phyloP scores from a whole-genome alignment of 176 grass and related monocot genomes.

The Ananas comosus region DNA sequence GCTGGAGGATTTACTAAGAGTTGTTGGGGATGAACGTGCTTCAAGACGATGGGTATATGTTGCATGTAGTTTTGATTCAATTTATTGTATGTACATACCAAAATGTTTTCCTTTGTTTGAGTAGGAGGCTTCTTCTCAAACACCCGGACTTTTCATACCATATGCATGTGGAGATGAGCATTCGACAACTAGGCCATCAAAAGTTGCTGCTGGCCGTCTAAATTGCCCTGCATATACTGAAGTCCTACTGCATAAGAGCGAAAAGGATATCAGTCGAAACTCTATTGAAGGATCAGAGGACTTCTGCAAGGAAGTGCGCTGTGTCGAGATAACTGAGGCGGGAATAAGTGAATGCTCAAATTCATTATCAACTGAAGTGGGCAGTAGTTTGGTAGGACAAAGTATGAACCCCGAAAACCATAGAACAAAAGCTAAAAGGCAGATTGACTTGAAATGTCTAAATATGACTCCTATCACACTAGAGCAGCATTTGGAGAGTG shows the following conservation, averaged over 20 bases:
- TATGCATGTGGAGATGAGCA: conserved; percentile 47
- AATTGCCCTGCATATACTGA: conserved; percentile 46
- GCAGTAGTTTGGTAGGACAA: conserved; percentile 31
- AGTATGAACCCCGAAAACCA: conserved; percentile 20
- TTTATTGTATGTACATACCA: background rate
- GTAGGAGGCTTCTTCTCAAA: conserved; percentile 45
- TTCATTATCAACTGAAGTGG: conserved; percentile 25
- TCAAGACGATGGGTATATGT: conserved; percentile 41
- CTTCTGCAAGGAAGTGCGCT: conserved; percentile 84
- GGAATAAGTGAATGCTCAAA: conserved; percentile 28
- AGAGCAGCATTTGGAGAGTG: conserved; percentile 86
- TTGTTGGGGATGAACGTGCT: conserved; percentile 54
- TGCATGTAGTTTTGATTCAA: background rate
- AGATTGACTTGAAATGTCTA: conserved; percentile 17
- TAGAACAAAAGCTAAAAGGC: conserved; percentile 19
- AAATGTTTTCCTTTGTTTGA: conserved; percentile 19
- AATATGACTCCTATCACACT: conserved; percentile 44
- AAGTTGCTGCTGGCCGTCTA: conserved; percentile 31
- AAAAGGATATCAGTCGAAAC: conserved; percentile 24
- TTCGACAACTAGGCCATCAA: conserved; percentile 40
- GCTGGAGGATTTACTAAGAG: conserved; percentile 55
- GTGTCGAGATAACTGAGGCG: conserved; percentile 59
- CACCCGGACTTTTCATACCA: conserved; percentile 46
- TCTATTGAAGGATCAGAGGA: conserved; percentile 60
- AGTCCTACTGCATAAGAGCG: conserved; percentile 30